Evolutionary conservation across 2,329 filamentous ascomycete genomes (phyloP), one percentile per base, ranked within the genome.

Genomic region (Rachicladosporium sp.): DNA sequence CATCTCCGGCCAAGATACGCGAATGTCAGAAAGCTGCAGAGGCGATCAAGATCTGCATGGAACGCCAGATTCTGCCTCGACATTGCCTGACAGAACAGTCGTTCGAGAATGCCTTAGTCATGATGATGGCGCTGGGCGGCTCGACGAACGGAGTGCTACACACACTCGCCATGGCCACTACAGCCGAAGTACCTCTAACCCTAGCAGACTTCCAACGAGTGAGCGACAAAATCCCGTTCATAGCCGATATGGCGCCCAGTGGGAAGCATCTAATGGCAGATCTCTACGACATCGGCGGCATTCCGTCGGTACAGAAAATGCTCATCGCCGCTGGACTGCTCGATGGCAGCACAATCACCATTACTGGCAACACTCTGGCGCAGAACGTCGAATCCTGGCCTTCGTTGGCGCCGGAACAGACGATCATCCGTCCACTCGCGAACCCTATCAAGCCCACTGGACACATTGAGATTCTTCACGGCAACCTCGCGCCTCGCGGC

Each of bases 61-160:
- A 84, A 55, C 77, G 75, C 57, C 79, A 93, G 60, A 88, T 94
- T 48, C 79, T 78, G 0, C 86, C 87, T 0, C 73, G 79, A 12
- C 81, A 91, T 53, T 73, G 93, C 29, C 68, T 94, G 51, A 93
- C 83, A 3, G 83, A 82, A 47, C 73, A 73, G 1, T 76, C 83
- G 0, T 89, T 94, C 45, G 84, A 93, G 59, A 94, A 94, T 56
- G 87, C 87, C 1, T 70, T 94, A 12, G 82, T 89, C 1, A 76
- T 93, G 60, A 91, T 86, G 58, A 93, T 93, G 83, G 80, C 84
- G 2, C 71, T 94, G 11, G 87, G 87, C 38, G 87, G 87, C 38
- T 86, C 79, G 37, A 94, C 87, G 40, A 94, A 94, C 59, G 83
- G 82, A 29, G 83, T 93, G 3, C 71, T 94, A 40, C 87, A 94